Evolutionary conservation across 1,284 basidiomycete genomes (phyloP), one percentile per base, ranked within the genome.

Genomic region (Exobasidium rhododendri): DNA sequence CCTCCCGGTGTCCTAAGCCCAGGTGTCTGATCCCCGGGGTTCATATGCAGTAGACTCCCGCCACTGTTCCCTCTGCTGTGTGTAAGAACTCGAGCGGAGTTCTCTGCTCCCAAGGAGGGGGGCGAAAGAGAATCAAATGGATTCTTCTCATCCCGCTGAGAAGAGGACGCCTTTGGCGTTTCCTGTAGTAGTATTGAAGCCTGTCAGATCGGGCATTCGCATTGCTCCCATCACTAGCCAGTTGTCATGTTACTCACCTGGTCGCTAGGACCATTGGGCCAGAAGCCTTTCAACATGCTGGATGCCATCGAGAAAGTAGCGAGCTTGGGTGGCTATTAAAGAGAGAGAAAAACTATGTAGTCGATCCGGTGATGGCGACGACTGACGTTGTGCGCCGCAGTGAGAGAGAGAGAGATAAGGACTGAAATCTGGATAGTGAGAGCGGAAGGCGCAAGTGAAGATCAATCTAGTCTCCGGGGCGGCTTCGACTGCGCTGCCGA

Each of bases 241-340:
- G n/a, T n/a, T n/a, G n/a, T n/a, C n/a, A n/a, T n/a, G n/a, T n/a
- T 14, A 69, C 72, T 65, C 56, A 74, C 72, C 66, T 75, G 74
- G 54, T 75, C 74, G 22, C 63, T 53, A 24, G 72, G 72, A 11
- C 72, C 70, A n/a, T 67, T 56, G 1, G 74, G 70, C 74, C 74
- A 76, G 43, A 76, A 53, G 55, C 71, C 69, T 31, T 74, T 74
- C 26, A 76, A 67, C 70, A 76, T 74, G 63, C 69, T 74, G 61
- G 72, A 56, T 60, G 62, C 64, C 20, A 24, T 50, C 24, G 10
- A 17, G 44, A 45, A n/a, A n/a, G n/a, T n/a, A n/a, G n/a, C n/a
- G n/a, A n/a, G n/a, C n/a, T n/a, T n/a, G n/a, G n/a, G n/a, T n/a
- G n/a, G n/a, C n/a, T n/a, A n/a, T n/a, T n/a, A n/a, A n/a, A n/a